Evolutionary conservation across 176 grass and related monocot genomes (phyloP).

Genomic region (bread wheat (Triticum aestivum)): DNA sequence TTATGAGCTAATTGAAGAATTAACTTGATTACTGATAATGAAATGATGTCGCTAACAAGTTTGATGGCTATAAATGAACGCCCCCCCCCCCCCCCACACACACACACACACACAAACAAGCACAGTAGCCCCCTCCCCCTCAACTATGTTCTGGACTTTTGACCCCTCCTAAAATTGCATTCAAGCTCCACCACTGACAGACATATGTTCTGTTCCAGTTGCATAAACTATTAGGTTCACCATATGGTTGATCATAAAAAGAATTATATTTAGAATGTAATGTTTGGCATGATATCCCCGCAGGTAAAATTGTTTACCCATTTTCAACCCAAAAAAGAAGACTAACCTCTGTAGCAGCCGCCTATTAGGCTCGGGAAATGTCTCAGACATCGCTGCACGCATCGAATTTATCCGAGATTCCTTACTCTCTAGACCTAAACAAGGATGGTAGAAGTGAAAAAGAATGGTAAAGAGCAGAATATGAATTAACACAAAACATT

Average conservation of each 20-base stretch:
- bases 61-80: neutral
- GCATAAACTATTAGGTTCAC: slow-evolving; percentile 11
- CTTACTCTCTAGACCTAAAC: slow-evolving; percentile 70
- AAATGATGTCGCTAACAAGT: neutral
- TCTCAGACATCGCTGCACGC: slow-evolving; percentile 85
- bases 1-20: slow-evolving; percentile 24
- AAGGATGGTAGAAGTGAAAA: slow-evolving; percentile 38
- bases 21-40: neutral
- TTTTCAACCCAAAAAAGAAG: slow-evolving; percentile 7
- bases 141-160: too few species aligned
- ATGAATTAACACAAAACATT: neutral
- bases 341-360: slow-evolving; percentile 84
- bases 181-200: too few species aligned
- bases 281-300: slow-evolving; percentile 1
- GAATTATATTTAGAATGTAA: neutral
- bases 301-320: slow-evolving; percentile 29
- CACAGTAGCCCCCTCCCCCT: too few species aligned
- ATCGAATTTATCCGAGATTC: slow-evolving; percentile 92
- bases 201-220: slow-evolving; percentile 8
- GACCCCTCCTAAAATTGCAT: too few species aligned
- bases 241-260: neutral
- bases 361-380: slow-evolving; percentile 94
- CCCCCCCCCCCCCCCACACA: too few species aligned
- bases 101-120: too few species aligned
- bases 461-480: slow-evolving; percentile 16